Percentiles rank a stretch among this genome's conserved stretches.
Conservation (phyloP, 352 stramenopile species). For the Phytophthora vignae region DNA sequence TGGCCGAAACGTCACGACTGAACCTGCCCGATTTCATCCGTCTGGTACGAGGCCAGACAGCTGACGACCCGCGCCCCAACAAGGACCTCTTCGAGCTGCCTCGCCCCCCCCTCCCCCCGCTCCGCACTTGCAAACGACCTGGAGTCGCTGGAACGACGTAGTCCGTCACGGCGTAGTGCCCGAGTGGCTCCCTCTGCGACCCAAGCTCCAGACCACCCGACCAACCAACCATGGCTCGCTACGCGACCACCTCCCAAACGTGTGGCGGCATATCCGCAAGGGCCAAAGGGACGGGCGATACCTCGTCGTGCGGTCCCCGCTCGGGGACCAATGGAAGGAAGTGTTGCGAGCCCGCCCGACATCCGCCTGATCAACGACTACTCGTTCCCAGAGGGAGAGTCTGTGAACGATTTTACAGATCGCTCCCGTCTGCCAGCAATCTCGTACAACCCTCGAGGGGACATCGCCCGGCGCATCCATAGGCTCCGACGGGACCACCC, state of each 20-base stretch:
- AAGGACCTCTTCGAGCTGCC: constrained; percentile 19
- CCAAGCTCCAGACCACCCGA: neutral
- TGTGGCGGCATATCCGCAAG: constrained; percentile 11
- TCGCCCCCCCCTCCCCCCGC: neutral
- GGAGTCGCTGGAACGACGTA: constrained; percentile 5
- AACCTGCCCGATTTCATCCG: constrained; percentile 10
- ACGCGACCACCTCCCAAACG: neutral
- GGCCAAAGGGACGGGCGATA: constrained; percentile 5
- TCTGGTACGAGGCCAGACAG: constrained; percentile 13
- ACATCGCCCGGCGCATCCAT: neutral
- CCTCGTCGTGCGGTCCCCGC: neutral
- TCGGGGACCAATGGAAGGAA: neutral
- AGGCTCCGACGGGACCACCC: neutral
- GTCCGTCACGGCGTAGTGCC: constrained; percentile 12
- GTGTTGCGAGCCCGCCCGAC: neutral
- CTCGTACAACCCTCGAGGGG: constrained; percentile 10
- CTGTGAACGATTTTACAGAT: constrained; percentile 14
- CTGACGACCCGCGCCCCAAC: constrained; percentile 6
- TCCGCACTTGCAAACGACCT: neutral
- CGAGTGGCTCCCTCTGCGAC: neutral
- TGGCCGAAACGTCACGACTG: neutral
- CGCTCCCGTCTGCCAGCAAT: neutral
- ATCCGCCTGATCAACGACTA: constrained; percentile 17
- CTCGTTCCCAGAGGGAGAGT: neutral
- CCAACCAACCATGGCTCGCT: constrained; percentile 3